phyloP scores from a whole-genome alignment of 2,329 filamentous ascomycete species.

The Tolypocladium cylindrosporum region DNA sequence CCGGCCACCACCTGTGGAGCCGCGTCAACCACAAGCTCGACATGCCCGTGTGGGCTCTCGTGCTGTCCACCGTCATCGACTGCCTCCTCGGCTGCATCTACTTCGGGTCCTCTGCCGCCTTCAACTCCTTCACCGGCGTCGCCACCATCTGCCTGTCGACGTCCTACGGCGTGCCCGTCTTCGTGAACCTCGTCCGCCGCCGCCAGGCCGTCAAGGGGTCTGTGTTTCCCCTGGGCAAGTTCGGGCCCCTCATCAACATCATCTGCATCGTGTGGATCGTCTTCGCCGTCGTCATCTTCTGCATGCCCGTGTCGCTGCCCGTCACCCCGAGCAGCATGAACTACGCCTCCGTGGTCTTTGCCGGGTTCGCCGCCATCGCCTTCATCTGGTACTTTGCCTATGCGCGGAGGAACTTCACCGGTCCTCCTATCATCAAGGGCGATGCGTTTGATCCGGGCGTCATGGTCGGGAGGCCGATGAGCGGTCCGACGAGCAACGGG shows the following conservation, averaged over 20 bases:
- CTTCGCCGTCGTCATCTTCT: slow-evolving; percentile 63
- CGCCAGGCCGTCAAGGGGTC: slow-evolving; percentile 57
- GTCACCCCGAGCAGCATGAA: slow-evolving; percentile 51
- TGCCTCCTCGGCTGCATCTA: slow-evolving; percentile 68
- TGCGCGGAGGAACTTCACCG: slow-evolving; percentile 54
- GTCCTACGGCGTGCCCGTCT: slow-evolving; percentile 66
- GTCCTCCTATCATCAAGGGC: slow-evolving; percentile 30
- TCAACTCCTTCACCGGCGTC: slow-evolving; percentile 71
- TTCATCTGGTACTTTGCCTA: slow-evolving; percentile 53
- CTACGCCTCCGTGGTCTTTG: slow-evolving; percentile 57
- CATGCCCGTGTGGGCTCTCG: slow-evolving; percentile 60
- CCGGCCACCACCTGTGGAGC: slow-evolving; percentile 56
- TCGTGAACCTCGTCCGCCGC: slow-evolving; percentile 58
- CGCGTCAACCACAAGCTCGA: slow-evolving; percentile 55
- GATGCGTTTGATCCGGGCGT: neutral
- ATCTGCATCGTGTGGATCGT: slow-evolving; percentile 61
- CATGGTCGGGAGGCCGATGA: neutral
- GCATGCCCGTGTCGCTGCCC: slow-evolving; percentile 57
- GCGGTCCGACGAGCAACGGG: neutral
- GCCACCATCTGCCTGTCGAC: slow-evolving; percentile 70
- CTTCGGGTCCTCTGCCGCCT: slow-evolving; percentile 67
- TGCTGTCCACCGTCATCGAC: slow-evolving; percentile 58
- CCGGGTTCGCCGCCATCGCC: slow-evolving; percentile 50
- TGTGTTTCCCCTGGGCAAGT: slow-evolving; percentile 56
- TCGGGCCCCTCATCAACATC: slow-evolving; percentile 59